Evolutionary conservation across 495 filamentous ascomycete species (phyloP), one percentile per base, ranked within the genome.

Genomic region (Annulohypoxylon maeteangense): DNA sequence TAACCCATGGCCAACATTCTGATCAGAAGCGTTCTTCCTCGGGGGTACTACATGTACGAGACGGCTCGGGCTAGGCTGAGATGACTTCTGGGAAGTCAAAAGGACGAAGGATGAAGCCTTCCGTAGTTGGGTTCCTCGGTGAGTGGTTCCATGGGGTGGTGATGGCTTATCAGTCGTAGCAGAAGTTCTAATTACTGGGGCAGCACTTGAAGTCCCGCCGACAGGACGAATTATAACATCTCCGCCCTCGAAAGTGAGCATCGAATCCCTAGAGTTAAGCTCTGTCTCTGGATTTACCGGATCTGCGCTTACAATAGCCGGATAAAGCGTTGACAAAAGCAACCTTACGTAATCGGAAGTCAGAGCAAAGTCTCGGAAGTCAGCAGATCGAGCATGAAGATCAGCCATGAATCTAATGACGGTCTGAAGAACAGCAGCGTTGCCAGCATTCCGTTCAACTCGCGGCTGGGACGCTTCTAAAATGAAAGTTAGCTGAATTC

Each of bases 91-190:
- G 12, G 92, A 89, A 11, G 91, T 91, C 18, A 98, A 85, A 16
- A 99, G 82, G 32, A 98, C 89, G 72, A 98, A 98, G 5, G 94
- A 95, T 7, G 95, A 98, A 1, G 90, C 89, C 62, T 93, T 88
- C 32, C 89, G 89, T 20, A 90, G 85, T 68, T 84, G 87, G 71
- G 81, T 86, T 22, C 86, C 87, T 74, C 82, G 84, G 62, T 85
- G 71, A 71, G 70, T 79, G 16, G 32, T 50, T 7, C 76, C 59
- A 75, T 69, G 75, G 55, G 68, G 78, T 67, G 53, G 78, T 60
- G 65, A 70, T 55, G 67, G 80, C 74, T 69, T 75, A 45, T 86
- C 78, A 72, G 85, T 66, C 60, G 84, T 42, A 57, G 83, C 88
- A 4, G 90, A 86, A 18, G 92, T 95, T 70, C 91, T 85, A 34